Evolutionary conservation across 2,329 filamentous ascomycete species (phyloP), one percentile per base, ranked within the genome.

Genomic region (Zasmidium angulare): DNA sequence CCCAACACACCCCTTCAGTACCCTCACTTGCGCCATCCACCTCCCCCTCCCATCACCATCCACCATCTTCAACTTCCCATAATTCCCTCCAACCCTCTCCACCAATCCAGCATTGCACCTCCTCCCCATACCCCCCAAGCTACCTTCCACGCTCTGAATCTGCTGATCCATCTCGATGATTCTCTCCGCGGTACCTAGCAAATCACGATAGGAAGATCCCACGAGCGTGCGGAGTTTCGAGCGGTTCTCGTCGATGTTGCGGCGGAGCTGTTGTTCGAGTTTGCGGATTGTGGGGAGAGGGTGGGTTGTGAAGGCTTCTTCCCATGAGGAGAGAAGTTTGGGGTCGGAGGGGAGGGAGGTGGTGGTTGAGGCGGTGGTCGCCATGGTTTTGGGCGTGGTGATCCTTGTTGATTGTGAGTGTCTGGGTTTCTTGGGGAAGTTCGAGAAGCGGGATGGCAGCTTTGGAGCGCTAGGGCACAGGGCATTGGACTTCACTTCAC

Each of bases 141-240:
- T 84, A 3, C 81, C 78, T 74, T 96, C 91, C 17, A 91, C 88
- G 12, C 81, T 78, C 61, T 88, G 84, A 77, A 95, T 93, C 71
- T 93, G 87, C 43, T 76, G 77, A 66, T 91, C 89, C 91, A 98
- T 96, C 61, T 87, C 84, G 56, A 97, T 89, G 66, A 98, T 98
- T n/a, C 88, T 88, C 76, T 97, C 93, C 56, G 93, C 93, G 0
- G 93, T 97, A 54, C 90, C 90, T 23, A 98, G 86, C 9, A 98
- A 86, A 69, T 95, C 91, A 66, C 93, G 89, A 76, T 98, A 98
- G 70, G 85, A 84, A 67, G 83, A 80, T 20, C 86, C 86, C 63
- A 89, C 86, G 58, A 89, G 80, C 64, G 83, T 82, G 67, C 86
- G 82, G 67, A 89, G 79, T 76, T 86, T 87, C 75, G 86, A 84